Evolutionary conservation across 2,329 filamentous ascomycete genomes (phyloP), one percentile per base, ranked within the genome.

Genomic region (Aureobasidium mangrovei): DNA sequence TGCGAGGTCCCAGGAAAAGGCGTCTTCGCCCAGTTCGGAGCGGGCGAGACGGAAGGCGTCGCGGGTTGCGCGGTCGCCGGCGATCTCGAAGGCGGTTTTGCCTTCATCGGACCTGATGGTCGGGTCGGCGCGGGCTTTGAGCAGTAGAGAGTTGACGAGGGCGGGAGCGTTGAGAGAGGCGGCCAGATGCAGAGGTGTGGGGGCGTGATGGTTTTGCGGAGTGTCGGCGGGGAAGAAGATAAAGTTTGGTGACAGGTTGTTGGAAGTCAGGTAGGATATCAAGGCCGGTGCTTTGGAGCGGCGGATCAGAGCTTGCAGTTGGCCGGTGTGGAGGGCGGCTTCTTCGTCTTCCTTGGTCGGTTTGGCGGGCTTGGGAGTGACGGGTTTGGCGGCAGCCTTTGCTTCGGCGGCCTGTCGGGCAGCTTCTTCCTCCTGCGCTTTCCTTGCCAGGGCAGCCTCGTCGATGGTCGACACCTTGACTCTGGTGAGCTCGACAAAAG

Each of bases 31-130:
- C 1, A 96, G 75, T 64, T 94, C 86, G 32, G 81, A 79, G 5
- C 93, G 85, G 3, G 90, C 89, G 2, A 96, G 82, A 2, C 93
- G 86, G 72, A 98, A 98, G 0, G 91, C 88, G 65, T 97, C 91
- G 1, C 91, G 82, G 0, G 91, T 96, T 2, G 84, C 71, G 4
- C 90, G 82, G 66, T 97, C 90, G 40, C 91, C 89, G 0, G 88
- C 83, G 1, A 98, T 79, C 54, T 95, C 89, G 66, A 95, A 97
- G 0, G 93, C 72, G 0, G 88, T 86, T 67, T 86, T 90, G n/a
- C 85, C 86, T 58, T 96, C 89, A 3, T 69, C 74, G 64, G 86
- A 95, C 28, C 69, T 68, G 1, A 84, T 54, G 0, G 82, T 83
- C 0, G 93, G 93, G 62, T 95, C 82, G 1, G 89, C 86, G 1